phyloP scores from a whole-genome alignment of 2,329 filamentous ascomycete species.

The Botrytis medusae region DNA sequence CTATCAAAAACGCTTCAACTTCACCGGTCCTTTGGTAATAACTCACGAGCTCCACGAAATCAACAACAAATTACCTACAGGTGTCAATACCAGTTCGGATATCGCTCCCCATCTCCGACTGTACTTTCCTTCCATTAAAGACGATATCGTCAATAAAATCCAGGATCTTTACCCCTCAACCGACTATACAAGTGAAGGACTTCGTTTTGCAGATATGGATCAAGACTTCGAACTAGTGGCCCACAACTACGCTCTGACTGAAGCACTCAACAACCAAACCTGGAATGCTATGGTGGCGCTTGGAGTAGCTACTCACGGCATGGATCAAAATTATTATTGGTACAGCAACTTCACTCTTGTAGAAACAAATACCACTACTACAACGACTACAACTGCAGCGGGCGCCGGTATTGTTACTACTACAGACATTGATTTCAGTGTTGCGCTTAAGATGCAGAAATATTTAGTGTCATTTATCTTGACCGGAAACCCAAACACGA shows the following conservation, averaged over 20 bases:
- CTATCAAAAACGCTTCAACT: slow-evolving; percentile 43
- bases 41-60: slow-evolving; percentile 42
- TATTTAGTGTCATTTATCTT: slow-evolving; percentile 42
- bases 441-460: slow-evolving; percentile 41
- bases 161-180: slow-evolving; percentile 40
- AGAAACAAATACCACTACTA: slow-evolving; percentile 24
- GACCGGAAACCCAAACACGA: slow-evolving; percentile 34
- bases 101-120: slow-evolving; percentile 38
- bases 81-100: slow-evolving; percentile 41
- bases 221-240: slow-evolving; percentile 41
- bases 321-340: slow-evolving; percentile 43
- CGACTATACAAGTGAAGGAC: slow-evolving; percentile 41
- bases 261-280: slow-evolving; percentile 41
- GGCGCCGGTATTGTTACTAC: slow-evolving; percentile 30
- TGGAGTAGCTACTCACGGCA: slow-evolving; percentile 40
- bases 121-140: slow-evolving; percentile 42
- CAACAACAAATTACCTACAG: slow-evolving; percentile 37
- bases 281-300: slow-evolving; percentile 42
- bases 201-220: slow-evolving; percentile 42
- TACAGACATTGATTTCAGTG: slow-evolving; percentile 33
- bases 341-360: slow-evolving; percentile 36
- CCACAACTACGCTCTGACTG: slow-evolving; percentile 41
- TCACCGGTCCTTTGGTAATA: slow-evolving; percentile 41
- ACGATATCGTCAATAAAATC: slow-evolving; percentile 38
- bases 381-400: slow-evolving; percentile 19